Percentiles rank a stretch among this genome's conserved stretches.
Conservation (phyloP, 2,329 filamentous ascomycete species). For the Botrytis medusae region DNA sequence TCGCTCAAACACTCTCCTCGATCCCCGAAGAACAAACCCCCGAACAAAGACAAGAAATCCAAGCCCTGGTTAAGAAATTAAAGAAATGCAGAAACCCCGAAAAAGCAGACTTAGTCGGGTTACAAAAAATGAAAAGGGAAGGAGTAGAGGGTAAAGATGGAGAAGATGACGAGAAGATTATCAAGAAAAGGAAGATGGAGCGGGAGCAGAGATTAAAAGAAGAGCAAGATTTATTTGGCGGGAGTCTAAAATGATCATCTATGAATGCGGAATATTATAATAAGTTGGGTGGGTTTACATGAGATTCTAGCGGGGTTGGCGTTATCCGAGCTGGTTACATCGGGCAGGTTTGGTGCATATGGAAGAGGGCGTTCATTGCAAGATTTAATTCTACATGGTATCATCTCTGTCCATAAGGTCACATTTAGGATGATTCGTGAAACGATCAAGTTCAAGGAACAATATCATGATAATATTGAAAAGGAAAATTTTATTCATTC, state of each 20-base stretch:
- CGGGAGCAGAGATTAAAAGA: slow-evolving; percentile 41
- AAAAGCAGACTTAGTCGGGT: slow-evolving; percentile 67
- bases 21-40: slow-evolving; percentile 28
- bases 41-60: slow-evolving; percentile 49
- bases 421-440: neutral
- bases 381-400: neutral
- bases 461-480: neutral
- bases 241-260: slow-evolving; percentile 27
- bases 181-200: slow-evolving; percentile 46
- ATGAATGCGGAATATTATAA: slow-evolving; percentile 19
- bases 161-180: slow-evolving; percentile 33
- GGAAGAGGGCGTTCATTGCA: slow-evolving; percentile 3
- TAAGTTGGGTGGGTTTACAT: slow-evolving; percentile 13
- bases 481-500: slow-evolving; percentile 9
- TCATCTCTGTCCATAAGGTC: neutral
- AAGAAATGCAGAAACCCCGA: slow-evolving; percentile 72
- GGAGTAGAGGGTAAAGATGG: slow-evolving; percentile 29
- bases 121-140: slow-evolving; percentile 59
- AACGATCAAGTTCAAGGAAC: neutral
- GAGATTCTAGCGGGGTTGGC: slow-evolving; percentile 30
- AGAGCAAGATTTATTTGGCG: slow-evolving; percentile 41
- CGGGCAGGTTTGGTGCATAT: neutral
- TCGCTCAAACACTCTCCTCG: slow-evolving; percentile 6
- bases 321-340: slow-evolving; percentile 21
- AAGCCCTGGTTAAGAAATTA: slow-evolving; percentile 66